phyloP scores from a whole-genome alignment of 2,329 filamentous ascomycete genomes.

The Colletotrichum australisinense region DNA sequence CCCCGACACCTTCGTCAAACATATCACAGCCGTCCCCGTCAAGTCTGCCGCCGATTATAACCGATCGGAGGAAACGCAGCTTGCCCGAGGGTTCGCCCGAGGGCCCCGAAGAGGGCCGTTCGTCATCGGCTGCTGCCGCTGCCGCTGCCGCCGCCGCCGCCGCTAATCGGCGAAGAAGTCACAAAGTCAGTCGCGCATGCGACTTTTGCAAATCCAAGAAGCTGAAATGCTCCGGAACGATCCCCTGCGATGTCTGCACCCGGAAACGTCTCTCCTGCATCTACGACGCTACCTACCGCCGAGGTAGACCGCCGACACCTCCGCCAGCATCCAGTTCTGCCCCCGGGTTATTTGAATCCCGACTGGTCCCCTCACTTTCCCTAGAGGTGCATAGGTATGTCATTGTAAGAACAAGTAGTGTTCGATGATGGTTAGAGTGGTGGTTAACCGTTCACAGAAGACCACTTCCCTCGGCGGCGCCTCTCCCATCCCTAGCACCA shows the following conservation, averaged over 20 bases:
- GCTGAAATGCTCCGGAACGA: slow-evolving; percentile 49
- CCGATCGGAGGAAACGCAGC: slow-evolving; percentile 14
- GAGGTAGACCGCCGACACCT: slow-evolving; percentile 51
- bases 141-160: background rate
- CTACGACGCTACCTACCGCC: slow-evolving; percentile 50
- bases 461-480: background rate
- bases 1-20: slow-evolving; percentile 16
- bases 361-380: background rate
- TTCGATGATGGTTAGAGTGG: background rate
- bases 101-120: background rate
- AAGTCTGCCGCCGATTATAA: background rate
- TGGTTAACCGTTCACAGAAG: background rate
- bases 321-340: slow-evolving; percentile 31
- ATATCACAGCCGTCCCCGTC: slow-evolving; percentile 6
- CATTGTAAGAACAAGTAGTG: background rate
- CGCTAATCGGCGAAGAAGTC: slow-evolving; percentile 27
- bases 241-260: slow-evolving; percentile 48
- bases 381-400: slow-evolving; percentile 3
- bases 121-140: background rate
- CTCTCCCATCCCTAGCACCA: background rate
- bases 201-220: slow-evolving; percentile 52
- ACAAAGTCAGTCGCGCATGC: slow-evolving; percentile 52
- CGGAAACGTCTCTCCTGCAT: slow-evolving; percentile 44
- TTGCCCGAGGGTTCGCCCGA: background rate
- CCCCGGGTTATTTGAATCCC: background rate